These are phyloP conservation scores for Xylaria longipes DNA, from an alignment of 495 filamentous ascomycete genomes.

Conservation along the genomic window DNA sequence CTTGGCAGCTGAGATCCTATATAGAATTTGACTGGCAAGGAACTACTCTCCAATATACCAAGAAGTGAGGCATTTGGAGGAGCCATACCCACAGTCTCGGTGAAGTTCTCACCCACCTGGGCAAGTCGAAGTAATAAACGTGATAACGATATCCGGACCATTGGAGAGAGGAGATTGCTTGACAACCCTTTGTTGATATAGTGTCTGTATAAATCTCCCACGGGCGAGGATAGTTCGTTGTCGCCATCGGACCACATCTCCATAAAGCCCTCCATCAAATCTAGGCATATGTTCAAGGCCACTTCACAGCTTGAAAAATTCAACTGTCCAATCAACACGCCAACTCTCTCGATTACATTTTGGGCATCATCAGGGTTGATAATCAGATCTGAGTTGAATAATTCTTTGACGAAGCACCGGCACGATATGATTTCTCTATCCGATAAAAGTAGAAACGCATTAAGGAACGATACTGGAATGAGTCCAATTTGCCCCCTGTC, in stretches of 20 bases:
- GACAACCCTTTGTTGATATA: slow-evolving; percentile 70
- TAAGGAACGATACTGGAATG: slow-evolving; percentile 54
- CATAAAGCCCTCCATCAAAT: slow-evolving; percentile 70
- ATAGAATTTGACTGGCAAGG: slow-evolving; percentile 76
- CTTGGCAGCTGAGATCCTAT: slow-evolving; percentile 71
- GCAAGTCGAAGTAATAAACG: slow-evolving; percentile 72
- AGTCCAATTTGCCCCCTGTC: slow-evolving; percentile 45
- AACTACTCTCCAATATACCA: slow-evolving; percentile 67
- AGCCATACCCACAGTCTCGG: slow-evolving; percentile 57
- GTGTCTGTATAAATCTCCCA: slow-evolving; percentile 79
- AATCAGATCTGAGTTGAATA: slow-evolving; percentile 53
- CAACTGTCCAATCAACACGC: slow-evolving; percentile 67
- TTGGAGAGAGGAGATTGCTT: slow-evolving; percentile 68
- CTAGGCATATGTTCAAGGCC: slow-evolving; percentile 70
- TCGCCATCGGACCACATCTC: slow-evolving; percentile 65
- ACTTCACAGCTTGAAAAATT: slow-evolving; percentile 79
- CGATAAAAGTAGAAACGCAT: slow-evolving; percentile 63
- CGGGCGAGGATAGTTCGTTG: slow-evolving; percentile 64
- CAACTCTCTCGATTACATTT: slow-evolving; percentile 53
- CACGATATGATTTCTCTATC: slow-evolving; percentile 66
- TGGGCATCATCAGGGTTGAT: slow-evolving; percentile 48
- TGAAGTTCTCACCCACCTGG: slow-evolving; percentile 67
- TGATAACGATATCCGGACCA: slow-evolving; percentile 69
- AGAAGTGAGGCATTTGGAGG: slow-evolving; percentile 80
- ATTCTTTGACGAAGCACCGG: slow-evolving; percentile 57